Conservation (phyloP, 768 basidiomycete genomes). For the Pisolithus microcarpus region DNA sequence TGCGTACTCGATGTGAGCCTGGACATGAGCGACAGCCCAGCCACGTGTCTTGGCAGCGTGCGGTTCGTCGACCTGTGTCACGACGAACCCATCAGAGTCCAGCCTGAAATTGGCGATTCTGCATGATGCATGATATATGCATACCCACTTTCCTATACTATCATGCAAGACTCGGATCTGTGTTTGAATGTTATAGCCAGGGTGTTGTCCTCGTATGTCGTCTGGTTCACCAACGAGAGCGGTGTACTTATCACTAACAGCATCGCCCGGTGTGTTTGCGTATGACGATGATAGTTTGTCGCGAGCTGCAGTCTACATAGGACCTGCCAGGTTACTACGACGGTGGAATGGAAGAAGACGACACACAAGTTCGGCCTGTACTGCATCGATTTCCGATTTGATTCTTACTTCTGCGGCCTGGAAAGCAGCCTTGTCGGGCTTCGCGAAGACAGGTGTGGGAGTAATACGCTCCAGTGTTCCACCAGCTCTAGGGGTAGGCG, state of each 20-base stretch:
- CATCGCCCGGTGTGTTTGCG: constrained; percentile 51
- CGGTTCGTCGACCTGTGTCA: constrained; percentile 72
- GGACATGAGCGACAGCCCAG: constrained; percentile 80
- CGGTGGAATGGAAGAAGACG: neutral
- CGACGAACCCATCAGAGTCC: constrained; percentile 1
- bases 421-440: constrained; percentile 80
- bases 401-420: constrained; percentile 80
- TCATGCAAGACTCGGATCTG: constrained; percentile 78
- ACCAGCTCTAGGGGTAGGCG: constrained; percentile 15
- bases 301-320: constrained; percentile 52
- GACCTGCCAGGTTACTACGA: constrained; percentile 1
- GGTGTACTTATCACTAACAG: constrained; percentile 58
- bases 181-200: constrained; percentile 62
- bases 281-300: constrained; percentile 58
- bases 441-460: constrained; percentile 36
- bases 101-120: neutral
- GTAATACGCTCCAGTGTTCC: constrained; percentile 11
- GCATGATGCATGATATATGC: neutral
- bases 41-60: constrained; percentile 74
- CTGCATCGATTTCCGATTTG: constrained; percentile 74
- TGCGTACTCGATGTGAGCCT: constrained; percentile 78
- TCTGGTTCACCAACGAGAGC: constrained; percentile 78
- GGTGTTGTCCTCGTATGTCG: constrained; percentile 69
- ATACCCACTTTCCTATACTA: constrained; percentile 71
- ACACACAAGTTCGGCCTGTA: constrained; percentile 77